Conservation (phyloP, 805 yeast species). For the Babjeviella inositovora region DNA sequence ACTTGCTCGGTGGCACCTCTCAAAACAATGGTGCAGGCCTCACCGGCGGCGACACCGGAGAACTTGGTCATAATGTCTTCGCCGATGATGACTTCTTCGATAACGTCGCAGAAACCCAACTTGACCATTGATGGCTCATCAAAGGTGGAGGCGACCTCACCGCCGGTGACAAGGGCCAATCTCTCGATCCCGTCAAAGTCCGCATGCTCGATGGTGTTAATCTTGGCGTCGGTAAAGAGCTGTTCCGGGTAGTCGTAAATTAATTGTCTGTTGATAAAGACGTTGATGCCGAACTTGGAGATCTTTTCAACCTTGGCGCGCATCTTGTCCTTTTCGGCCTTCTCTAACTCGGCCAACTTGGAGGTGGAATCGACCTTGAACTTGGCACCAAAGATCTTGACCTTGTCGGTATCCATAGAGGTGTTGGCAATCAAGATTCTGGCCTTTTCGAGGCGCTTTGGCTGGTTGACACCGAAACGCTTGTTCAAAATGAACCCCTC, state of each 20-base stretch:
- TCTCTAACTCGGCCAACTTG: conserved; percentile 84
- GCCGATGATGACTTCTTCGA: conserved; percentile 88
- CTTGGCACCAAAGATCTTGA: conserved; percentile 94
- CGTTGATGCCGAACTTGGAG: conserved; percentile 70
- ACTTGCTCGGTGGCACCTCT: conserved; percentile 40
- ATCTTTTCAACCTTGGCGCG: conserved; percentile 77
- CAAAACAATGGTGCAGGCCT: conserved; percentile 89
- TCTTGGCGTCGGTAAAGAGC: conserved; percentile 71
- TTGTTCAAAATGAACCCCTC: conserved; percentile 91
- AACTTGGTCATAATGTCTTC: conserved; percentile 84
- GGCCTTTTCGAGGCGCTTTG: conserved; percentile 70
- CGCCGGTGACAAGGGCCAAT: conserved; percentile 92
- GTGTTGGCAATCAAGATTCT: conserved; percentile 89
- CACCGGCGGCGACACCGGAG: conserved; percentile 90
- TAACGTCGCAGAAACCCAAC: conserved; percentile 75
- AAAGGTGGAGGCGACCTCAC: conserved; percentile 94
- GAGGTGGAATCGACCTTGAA: conserved; percentile 92
- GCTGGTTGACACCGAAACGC: conserved; percentile 88
- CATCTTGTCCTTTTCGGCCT: conserved; percentile 92
- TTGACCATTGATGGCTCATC: conserved; percentile 80
- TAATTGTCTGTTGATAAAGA: conserved; percentile 90
- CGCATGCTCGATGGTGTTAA: conserved; percentile 93
- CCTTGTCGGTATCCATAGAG: conserved; percentile 93
- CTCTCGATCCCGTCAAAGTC: conserved; percentile 97
- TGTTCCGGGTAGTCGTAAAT: conserved; percentile 98